phyloP scores from a whole-genome alignment of 208 protist genomes.

The Acanthamoeba divionensis region DNA sequence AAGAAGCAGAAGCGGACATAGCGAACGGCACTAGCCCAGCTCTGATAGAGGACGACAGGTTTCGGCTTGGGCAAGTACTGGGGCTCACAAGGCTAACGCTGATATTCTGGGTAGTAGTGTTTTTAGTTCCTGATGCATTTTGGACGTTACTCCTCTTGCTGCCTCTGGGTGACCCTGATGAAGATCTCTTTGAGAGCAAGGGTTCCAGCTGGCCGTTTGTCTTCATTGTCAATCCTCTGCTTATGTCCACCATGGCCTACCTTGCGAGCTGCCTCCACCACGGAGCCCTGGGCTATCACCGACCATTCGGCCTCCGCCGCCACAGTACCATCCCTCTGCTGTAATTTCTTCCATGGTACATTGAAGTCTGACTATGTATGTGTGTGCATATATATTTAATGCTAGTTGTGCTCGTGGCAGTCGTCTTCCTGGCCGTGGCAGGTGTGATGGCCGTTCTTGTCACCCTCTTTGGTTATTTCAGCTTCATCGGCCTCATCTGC shows the following conservation, averaged over 20 bases:
- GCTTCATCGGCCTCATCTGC: slow-evolving; percentile 43
- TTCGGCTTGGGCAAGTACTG: not conserved
- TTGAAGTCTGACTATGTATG: too few relatives aligned
- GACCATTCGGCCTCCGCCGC: slow-evolving; percentile 17
- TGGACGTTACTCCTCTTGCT: not conserved
- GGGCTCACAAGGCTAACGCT: not conserved
- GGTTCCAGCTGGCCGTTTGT: slow-evolving; percentile 25
- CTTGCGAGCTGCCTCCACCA: not conserved
- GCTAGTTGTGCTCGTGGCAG: slow-evolving; percentile 22
- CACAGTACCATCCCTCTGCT: too few relatives aligned
- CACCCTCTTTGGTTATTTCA: slow-evolving; percentile 28
- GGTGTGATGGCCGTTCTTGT: not conserved
- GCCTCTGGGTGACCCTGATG: slow-evolving; percentile 7
- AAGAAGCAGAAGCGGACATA: not conserved
- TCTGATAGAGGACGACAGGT: not conserved
- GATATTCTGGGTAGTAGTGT: slow-evolving; percentile 17
- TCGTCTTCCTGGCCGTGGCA: not conserved
- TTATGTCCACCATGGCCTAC: slow-evolving; percentile 44
- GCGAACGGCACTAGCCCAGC: not conserved
- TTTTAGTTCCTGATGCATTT: not conserved
- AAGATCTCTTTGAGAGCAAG: not conserved
- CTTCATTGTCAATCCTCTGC: slow-evolving; percentile 41
- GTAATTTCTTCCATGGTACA: too few relatives aligned
- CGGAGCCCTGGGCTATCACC: not conserved
- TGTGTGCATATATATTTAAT: too few relatives aligned